These are phyloP conservation scores for Paulownia fortunei DNA, from an alignment of 257 asterid species.

Conservation along the genomic window DNA sequence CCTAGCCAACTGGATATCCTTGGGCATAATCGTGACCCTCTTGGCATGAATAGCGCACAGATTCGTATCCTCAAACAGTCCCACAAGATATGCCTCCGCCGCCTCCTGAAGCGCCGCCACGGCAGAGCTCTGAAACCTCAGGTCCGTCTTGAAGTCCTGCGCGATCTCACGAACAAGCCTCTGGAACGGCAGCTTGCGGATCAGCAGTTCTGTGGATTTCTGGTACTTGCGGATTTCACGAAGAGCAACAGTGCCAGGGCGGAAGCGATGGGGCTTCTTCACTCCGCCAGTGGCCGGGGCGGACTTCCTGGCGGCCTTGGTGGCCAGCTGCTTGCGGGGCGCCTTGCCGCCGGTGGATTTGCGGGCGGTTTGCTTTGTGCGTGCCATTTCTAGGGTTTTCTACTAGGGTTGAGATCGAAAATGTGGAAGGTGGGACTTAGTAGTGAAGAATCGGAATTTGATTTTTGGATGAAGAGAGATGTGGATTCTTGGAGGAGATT, in stretches of 20 bases:
- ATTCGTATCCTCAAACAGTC: constrained; percentile 49
- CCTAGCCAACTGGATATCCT: constrained; percentile 48
- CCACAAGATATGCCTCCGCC: constrained; percentile 47
- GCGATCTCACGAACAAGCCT: constrained; percentile 54
- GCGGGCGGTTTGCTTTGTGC: constrained; percentile 51
- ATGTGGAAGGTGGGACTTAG: too few relatives aligned
- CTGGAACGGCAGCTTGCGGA: constrained; percentile 54
- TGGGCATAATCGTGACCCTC: constrained; percentile 51
- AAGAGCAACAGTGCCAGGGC: constrained; percentile 50
- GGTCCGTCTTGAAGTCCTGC: constrained; percentile 53
- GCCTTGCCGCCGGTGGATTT: constrained; percentile 57
- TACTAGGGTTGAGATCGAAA: not conserved
- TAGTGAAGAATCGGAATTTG: not conserved
- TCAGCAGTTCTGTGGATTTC: constrained; percentile 45
- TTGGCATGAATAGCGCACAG: constrained; percentile 51
- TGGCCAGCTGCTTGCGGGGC: constrained; percentile 52
- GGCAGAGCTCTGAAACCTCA: constrained; percentile 50
- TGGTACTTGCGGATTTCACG: constrained; percentile 54
- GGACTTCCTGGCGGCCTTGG: constrained; percentile 53
- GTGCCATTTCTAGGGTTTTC: constrained; percentile 39
- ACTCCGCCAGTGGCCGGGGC: constrained; percentile 62
- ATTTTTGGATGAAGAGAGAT: not conserved
- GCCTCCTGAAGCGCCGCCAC: constrained; percentile 52
- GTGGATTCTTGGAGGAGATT: not conserved
- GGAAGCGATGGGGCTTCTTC: constrained; percentile 57